Evolutionary conservation across 1,284 basidiomycete species (phyloP).

Genomic region (Trametes polyzona): DNA sequence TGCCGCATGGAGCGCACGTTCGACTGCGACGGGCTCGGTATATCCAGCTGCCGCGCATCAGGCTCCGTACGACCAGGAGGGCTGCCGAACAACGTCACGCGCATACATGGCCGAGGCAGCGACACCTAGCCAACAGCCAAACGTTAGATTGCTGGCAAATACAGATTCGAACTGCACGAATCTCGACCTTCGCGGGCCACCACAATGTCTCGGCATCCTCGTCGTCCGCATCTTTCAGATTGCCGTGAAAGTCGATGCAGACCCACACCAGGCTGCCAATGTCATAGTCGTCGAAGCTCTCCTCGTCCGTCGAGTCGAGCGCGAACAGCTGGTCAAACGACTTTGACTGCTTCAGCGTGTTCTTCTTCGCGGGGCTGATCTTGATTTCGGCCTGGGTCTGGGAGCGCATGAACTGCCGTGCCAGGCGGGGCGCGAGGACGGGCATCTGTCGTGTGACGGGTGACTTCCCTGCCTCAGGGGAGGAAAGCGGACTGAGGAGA

Average conservation of each 20-base stretch:
- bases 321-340: slow-evolving; percentile 19
- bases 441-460: slow-evolving; percentile 6
- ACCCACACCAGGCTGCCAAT: slow-evolving; percentile 40
- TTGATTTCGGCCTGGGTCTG: slow-evolving; percentile 8
- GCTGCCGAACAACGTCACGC: slow-evolving; percentile 30
- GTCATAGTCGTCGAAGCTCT: slow-evolving; percentile 17
- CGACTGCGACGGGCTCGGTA: slow-evolving; percentile 26
- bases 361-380: background rate
- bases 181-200: slow-evolving; percentile 44
- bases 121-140: slow-evolving; percentile 10
- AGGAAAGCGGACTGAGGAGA: slow-evolving; percentile 10
- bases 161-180: background rate
- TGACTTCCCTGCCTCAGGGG: slow-evolving; percentile 5
- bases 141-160: background rate
- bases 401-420: slow-evolving; percentile 23
- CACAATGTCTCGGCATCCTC: slow-evolving; percentile 34
- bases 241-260: slow-evolving; percentile 33
- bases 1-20: slow-evolving; percentile 33
- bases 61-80: slow-evolving; percentile 16
- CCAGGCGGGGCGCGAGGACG: slow-evolving; percentile 19
- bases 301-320: slow-evolving; percentile 21
- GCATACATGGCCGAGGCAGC: slow-evolving; percentile 23
- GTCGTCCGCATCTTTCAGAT: slow-evolving; percentile 18
- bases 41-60: slow-evolving; percentile 8
- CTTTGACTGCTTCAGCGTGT: slow-evolving; percentile 8